phyloP scores from a whole-genome alignment of 768 basidiomycete species.

The Dacryopinax spathularia region DNA sequence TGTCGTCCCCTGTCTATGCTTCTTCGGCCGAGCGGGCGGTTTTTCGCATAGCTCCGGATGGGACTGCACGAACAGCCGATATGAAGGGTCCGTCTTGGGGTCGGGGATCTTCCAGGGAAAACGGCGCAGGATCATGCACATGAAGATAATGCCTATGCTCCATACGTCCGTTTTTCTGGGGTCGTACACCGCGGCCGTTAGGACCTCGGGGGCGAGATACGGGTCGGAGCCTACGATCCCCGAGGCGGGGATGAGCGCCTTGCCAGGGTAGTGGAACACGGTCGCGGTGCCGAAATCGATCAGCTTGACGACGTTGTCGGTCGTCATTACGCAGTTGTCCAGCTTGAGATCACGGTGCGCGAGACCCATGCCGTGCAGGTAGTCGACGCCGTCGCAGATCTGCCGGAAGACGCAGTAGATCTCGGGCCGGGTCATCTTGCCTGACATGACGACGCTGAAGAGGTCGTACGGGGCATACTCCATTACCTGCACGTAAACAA shows the following conservation, averaged over 20 bases:
- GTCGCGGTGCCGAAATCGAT: slow-evolving; percentile 99
- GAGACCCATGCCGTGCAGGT: slow-evolving; percentile 92
- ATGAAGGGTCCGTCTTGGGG: slow-evolving; percentile 79
- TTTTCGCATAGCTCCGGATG: slow-evolving; percentile 71
- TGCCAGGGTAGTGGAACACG: slow-evolving; percentile 96
- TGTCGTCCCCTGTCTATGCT: not conserved
- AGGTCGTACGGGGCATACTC: slow-evolving; percentile 98
- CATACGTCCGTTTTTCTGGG: slow-evolving; percentile 97
- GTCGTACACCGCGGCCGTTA: slow-evolving; percentile 68
- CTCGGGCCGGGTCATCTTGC: slow-evolving; percentile 95
- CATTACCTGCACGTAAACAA: slow-evolving; percentile 59
- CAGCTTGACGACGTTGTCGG: slow-evolving; percentile 84
- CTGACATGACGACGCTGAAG: slow-evolving; percentile 98
- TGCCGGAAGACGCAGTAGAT: slow-evolving; percentile 99
- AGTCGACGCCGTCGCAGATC: slow-evolving; percentile 94
- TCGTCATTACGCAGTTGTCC: slow-evolving; percentile 99
- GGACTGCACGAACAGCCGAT: slow-evolving; percentile 78
- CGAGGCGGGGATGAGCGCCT: slow-evolving; percentile 57
- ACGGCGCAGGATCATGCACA: slow-evolving; percentile 94
- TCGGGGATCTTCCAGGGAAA: slow-evolving; percentile 99
- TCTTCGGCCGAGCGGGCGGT: slow-evolving; percentile 17
- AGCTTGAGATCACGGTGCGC: slow-evolving; percentile 98
- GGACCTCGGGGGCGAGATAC: slow-evolving; percentile 94
- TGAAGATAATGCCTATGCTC: slow-evolving; percentile 95
- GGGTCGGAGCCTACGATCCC: slow-evolving; percentile 96